These are phyloP conservation scores for Lophium mytilinum DNA, from an alignment of 495 filamentous ascomycete genomes.

Conservation along the genomic window DNA sequence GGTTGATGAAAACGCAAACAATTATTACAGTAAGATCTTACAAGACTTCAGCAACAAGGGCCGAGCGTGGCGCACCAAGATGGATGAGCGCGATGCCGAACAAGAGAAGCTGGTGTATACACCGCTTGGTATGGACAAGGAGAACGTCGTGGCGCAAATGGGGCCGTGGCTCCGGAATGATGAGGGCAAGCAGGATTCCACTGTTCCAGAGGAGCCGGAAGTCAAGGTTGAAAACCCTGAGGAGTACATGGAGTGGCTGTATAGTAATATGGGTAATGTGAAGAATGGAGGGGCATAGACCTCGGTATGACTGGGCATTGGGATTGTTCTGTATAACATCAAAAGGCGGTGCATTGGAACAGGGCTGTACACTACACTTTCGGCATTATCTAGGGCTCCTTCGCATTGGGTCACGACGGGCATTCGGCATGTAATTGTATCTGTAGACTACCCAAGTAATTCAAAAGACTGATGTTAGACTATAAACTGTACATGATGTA, in stretches of 20 bases:
- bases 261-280: not conserved
- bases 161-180: not conserved
- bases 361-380: too few relatives aligned
- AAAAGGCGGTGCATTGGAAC: too few relatives aligned
- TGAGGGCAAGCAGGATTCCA: not conserved
- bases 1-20: conserved; percentile 33
- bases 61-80: conserved; percentile 39
- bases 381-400: too few relatives aligned
- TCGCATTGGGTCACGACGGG: too few relatives aligned
- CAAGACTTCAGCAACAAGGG: conserved; percentile 39
- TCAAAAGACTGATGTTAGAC: too few relatives aligned
- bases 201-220: not conserved
- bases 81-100: conserved; percentile 41
- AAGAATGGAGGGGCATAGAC: too few relatives aligned
- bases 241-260: not conserved
- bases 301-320: too few relatives aligned
- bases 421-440: too few relatives aligned
- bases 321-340: too few relatives aligned
- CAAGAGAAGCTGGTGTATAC: conserved; percentile 19
- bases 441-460: too few relatives aligned
- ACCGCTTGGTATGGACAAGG: conserved; percentile 14
- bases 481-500: too few relatives aligned
- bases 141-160: not conserved
- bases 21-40: conserved; percentile 39
- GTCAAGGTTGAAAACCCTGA: not conserved